Evolutionary conservation across 192 early-diverging fungal genomes (phyloP).

Genomic region (Oehlia diaphana): DNA sequence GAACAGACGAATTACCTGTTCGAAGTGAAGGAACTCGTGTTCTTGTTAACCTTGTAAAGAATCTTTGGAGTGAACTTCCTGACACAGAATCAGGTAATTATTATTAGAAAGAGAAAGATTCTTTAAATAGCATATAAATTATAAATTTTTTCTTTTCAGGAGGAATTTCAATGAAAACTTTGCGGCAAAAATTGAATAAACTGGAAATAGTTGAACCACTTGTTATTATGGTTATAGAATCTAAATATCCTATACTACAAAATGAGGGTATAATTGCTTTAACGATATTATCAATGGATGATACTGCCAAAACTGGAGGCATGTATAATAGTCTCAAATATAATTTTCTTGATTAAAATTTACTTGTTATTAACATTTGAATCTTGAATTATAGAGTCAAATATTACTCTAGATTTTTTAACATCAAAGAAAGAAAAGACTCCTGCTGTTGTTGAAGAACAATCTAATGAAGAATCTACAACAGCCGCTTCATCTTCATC

Average conservation of each 20-base stretch:
- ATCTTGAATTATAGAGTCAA: background rate
- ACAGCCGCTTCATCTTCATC: background rate
- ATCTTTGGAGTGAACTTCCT: constrained; percentile 43
- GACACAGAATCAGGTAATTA: constrained; percentile 4
- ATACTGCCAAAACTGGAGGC: constrained; percentile 15
- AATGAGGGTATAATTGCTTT: constrained; percentile 59
- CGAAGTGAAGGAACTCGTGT: constrained; percentile 57
- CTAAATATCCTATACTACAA: constrained; percentile 55
- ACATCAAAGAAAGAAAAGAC: constrained; percentile 23
- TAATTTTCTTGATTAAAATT: background rate
- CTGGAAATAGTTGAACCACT: constrained; percentile 40
- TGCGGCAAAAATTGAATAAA: constrained; percentile 44
- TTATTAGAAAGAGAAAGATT: background rate
- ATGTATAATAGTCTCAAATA: background rate
- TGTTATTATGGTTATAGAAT: constrained; percentile 46
- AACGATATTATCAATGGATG: constrained; percentile 46
- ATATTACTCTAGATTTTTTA: constrained; percentile 1
- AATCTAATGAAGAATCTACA: constrained; percentile 19
- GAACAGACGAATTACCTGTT: constrained; percentile 51
- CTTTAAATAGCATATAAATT: background rate
- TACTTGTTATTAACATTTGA: constrained; percentile 9
- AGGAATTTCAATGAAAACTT: constrained; percentile 27
- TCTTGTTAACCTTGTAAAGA: constrained; percentile 52
- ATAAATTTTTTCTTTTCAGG: constrained; percentile 8
- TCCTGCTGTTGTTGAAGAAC: constrained; percentile 8